Conservation (phyloP, 2,329 filamentous ascomycete species). For the Xenoacremonium recifei region DNA sequence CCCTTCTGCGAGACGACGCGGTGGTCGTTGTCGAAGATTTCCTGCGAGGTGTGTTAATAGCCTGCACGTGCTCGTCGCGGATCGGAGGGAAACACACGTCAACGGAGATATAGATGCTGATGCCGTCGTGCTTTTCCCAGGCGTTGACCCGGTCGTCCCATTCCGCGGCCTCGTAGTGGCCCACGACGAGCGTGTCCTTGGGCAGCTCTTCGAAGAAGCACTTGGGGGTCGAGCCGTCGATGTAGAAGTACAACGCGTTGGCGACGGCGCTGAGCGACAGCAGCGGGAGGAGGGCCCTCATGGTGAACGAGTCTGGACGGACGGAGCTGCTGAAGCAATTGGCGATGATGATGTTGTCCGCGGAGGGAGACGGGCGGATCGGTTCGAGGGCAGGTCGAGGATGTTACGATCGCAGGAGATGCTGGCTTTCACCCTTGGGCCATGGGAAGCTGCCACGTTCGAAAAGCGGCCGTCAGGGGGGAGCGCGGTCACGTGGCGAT, state of each 20-base stretch:
- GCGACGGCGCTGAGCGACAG: conserved; percentile 64
- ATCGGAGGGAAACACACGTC: conserved; percentile 57
- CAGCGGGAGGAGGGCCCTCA: conserved; percentile 63
- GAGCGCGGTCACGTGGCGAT: conserved; percentile 34
- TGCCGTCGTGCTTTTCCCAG: conserved; percentile 71
- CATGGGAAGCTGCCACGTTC: conserved; percentile 53
- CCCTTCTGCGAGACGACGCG: conserved; percentile 89
- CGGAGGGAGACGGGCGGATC: too few relatives aligned
- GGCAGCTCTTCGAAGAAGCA: conserved; percentile 99
- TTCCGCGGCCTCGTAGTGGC: conserved; percentile 85
- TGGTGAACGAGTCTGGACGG: too few relatives aligned
- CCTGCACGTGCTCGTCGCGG: background rate
- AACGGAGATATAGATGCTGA: conserved; percentile 87
- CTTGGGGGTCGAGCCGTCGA: conserved; percentile 81
- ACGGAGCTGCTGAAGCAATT: too few relatives aligned
- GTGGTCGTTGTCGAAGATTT: conserved; percentile 97
- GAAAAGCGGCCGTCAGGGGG: conserved; percentile 36
- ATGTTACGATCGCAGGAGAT: conserved; percentile 16
- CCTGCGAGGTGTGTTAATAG: conserved; percentile 42
- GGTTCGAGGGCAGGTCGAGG: too few relatives aligned
- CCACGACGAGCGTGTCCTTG: conserved; percentile 94
- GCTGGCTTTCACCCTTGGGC: conserved; percentile 9
- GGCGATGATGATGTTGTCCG: too few relatives aligned
- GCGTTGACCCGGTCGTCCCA: conserved; percentile 67
- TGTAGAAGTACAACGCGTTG: conserved; percentile 92